Base-by-base conservation (phyloP, 768 basidiomycete species). In the Podaxis carcinomalis region DNA sequence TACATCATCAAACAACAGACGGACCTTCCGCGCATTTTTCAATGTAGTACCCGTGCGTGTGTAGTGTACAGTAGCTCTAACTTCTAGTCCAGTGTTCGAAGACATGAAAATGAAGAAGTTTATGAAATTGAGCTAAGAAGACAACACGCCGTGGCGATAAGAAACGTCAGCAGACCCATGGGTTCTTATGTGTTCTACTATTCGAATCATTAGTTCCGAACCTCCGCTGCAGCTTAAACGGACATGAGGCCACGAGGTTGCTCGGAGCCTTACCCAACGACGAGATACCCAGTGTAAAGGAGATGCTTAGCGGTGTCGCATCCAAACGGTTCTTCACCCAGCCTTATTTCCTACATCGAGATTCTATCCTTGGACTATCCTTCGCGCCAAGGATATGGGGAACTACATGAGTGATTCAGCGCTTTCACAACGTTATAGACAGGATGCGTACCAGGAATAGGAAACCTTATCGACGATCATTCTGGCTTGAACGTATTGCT, bases 151-250 rank as follows among this genome's bases (percentile, higher is more conserved):
- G 47, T 49, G 25, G 47, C 25, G 47, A 49, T 49, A 49, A 49
- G 47, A 27, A 39, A 37, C 10, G 21, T 54, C 23, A 37, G 19
- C 13, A 39, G 52, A 36, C 9, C 32, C 21, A 28, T 1, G 32
- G 14, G 16, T 47, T 47, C 21, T 27, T 49, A 49, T 49, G 21
- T 23, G 21, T 13, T 32, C 2, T 32, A 32, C 32, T 32, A 32
- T 32, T 32, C 32, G 32, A 32, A 32, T 42, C 14, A 42, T 11
- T 49, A 23, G 25, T 25, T 19, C 10, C 21, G 9, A 23, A 49
- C 5, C 47, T 23, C n/a, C 55, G 7, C 42, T 27, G 13, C 71
- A 69, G 68, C 69, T 68, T 3, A 2, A 47, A n/a, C 7, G 37
- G 0, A 53, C 59, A 13, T 35, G 61, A 6, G 40, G 68, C 2